Percentiles rank a stretch among this genome's conserved stretches.
These are phyloP conservation scores for Suhomyces tanzawaensis DNA, from an alignment of 805 yeast species.

Conservation along the genomic window DNA sequence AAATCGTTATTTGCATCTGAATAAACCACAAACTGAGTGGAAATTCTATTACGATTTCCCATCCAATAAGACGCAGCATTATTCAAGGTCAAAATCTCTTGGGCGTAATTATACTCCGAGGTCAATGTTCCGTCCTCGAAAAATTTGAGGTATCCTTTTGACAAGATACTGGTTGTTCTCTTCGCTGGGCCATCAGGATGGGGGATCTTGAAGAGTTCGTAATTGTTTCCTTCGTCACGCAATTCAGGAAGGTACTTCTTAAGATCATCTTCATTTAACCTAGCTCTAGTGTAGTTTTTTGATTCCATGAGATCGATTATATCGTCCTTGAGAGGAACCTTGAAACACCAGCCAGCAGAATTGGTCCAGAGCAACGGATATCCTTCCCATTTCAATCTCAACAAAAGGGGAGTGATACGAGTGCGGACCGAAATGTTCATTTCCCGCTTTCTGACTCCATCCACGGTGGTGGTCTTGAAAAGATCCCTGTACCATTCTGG, in stretches of 20 bases:
- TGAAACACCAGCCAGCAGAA: slow-evolving; percentile 84
- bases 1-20: slow-evolving; percentile 28
- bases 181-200: slow-evolving; percentile 80
- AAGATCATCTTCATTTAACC: slow-evolving; percentile 28
- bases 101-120: slow-evolving; percentile 70
- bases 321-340: slow-evolving; percentile 45
- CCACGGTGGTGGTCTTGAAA: slow-evolving; percentile 35
- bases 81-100: slow-evolving; percentile 73
- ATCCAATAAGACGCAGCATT: slow-evolving; percentile 90
- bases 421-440: slow-evolving; percentile 69
- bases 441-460: slow-evolving; percentile 30
- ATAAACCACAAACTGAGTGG: slow-evolving; percentile 80
- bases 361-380: slow-evolving; percentile 81
- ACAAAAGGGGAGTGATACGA: slow-evolving; percentile 70
- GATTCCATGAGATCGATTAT: slow-evolving; percentile 25
- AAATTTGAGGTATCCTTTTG: slow-evolving; percentile 67
- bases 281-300: slow-evolving; percentile 39
- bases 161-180: slow-evolving; percentile 72
- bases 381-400: slow-evolving; percentile 82
- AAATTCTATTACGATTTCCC: slow-evolving; percentile 81
- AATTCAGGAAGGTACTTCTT: slow-evolving; percentile 22
- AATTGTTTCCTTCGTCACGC: slow-evolving; percentile 19
- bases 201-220: slow-evolving; percentile 67
- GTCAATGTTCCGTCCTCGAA: slow-evolving; percentile 73
- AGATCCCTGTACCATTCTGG: slow-evolving; percentile 89